phyloP scores from a whole-genome alignment of 257 asterid species.

The Scutellaria galericulata region DNA sequence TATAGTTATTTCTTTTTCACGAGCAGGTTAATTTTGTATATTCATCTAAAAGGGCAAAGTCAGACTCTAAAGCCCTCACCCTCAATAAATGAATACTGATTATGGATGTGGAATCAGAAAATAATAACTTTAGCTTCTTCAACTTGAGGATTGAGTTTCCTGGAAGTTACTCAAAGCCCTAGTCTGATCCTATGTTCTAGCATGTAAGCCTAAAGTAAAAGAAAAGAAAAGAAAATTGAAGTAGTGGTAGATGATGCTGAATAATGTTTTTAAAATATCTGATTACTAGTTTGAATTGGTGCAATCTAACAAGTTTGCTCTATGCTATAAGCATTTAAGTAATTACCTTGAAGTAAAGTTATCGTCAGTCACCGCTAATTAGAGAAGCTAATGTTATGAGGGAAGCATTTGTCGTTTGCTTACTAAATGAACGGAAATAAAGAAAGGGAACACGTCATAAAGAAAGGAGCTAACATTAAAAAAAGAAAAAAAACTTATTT shows the following conservation, averaged over 20 bases:
- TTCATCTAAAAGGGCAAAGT: not conserved
- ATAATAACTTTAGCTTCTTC: not conserved
- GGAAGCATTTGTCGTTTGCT: constrained; percentile 21
- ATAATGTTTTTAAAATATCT: constrained; percentile 5
- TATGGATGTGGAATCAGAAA: not conserved
- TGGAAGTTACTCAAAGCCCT: constrained; percentile 4
- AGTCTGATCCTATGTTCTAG: not conserved
- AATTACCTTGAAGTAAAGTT: constrained; percentile 2
- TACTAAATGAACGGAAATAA: not conserved
- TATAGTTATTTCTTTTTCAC: not conserved
- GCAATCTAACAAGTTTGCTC: not conserved
- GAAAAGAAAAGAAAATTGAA: not conserved
- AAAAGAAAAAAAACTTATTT: not conserved
- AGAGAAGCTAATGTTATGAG: not conserved
- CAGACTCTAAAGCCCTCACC: constrained; percentile 9
- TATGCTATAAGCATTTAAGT: not conserved
- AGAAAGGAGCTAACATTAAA: constrained; percentile 4
- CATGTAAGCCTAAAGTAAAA: not conserved
- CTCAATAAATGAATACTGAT: not conserved
- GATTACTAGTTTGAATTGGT: not conserved
- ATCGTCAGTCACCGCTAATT: constrained; percentile 6
- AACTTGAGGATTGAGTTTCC: constrained; percentile 1
- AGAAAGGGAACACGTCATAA: constrained; percentile 23
- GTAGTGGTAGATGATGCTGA: not conserved
- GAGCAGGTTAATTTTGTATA: not conserved